Base-by-base conservation (phyloP, 2,329 filamentous ascomycete genomes). In the Talaromyces sp. region DNA sequence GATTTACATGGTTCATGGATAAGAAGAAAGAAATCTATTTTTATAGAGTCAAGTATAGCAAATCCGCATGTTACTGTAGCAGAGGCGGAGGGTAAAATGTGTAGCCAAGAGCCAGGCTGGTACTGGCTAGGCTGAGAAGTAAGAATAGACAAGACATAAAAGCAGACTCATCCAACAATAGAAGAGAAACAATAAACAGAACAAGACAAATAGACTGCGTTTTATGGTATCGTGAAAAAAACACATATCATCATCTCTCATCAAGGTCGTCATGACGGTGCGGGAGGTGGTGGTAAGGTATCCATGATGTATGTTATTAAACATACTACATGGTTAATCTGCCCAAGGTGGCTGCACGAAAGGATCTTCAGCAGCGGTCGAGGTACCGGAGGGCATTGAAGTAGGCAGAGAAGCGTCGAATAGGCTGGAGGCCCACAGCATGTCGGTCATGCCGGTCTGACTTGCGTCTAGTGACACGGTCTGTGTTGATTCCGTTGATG, bases 221-320 rank as follows among this genome's bases (percentile, higher is more conserved):
- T 61, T 61, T 58, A 56, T 64, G 62, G 62, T 64, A 64, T 64
- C 58, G 60, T 58, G 28, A 71, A 65, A 72, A n/a, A 69, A 71
- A 67, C 66, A 73, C 69, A 72, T 73, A 75, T 76, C 75, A 76
- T 77, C 75, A 77, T 77, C 75, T 75, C 75, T 77, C 75, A 76
- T 77, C 75, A 77, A 69, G 72, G 75, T 76, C 74, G 69, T 77
- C 65, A 76, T 56, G 63, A 65, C 63, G 58, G 59, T 58, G 56
- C 60, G 63, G 62, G 62, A 66, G 64, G 63, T 64, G 71, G 73
- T 76, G 72, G 76, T 73, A 72, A 70, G 68, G 69, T 71, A 57
- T 73, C 69, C 67, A 68, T 69, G 62, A 67, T 62, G 48, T 54
- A 21, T 35, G 50, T 31, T 11, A 18, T n/a, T 31, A 50, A n/a